Conservation (phyloP, 805 yeast species). For the Hanseniaspora jakobsenii region DNA sequence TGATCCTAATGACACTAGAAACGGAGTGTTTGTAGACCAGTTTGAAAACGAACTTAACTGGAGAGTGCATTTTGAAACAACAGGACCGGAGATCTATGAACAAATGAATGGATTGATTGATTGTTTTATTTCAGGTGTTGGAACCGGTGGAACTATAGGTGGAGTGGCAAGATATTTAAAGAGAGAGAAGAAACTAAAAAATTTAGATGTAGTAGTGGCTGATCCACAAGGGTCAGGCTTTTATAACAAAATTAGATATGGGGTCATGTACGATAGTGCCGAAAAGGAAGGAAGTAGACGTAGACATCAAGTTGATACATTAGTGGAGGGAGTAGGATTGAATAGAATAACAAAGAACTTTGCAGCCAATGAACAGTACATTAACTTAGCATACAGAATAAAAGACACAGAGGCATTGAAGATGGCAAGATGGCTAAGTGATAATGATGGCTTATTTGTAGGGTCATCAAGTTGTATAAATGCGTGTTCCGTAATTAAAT, state of each 20-base stretch:
- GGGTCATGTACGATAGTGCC: constrained; percentile 83
- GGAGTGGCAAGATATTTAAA: constrained; percentile 75
- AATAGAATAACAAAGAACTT: constrained; percentile 80
- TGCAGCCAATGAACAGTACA: constrained; percentile 49
- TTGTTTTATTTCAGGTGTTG: constrained; percentile 80
- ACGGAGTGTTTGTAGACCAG: constrained; percentile 85
- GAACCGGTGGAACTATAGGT: constrained; percentile 95
- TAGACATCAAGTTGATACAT: constrained; percentile 90
- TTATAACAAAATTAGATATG: constrained; percentile 68
- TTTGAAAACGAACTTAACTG: constrained; percentile 89
- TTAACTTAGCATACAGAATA: constrained; percentile 73
- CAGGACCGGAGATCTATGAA: constrained; percentile 84
- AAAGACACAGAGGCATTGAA: constrained; percentile 66
- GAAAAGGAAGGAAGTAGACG: constrained; percentile 90
- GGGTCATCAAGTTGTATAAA: constrained; percentile 92
- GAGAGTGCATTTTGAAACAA: constrained; percentile 65
- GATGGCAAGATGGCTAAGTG: constrained; percentile 78
- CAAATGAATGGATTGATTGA: constrained; percentile 60
- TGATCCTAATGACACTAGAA: constrained; percentile 30
- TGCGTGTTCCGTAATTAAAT: constrained; percentile 73
- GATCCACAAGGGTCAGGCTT: constrained; percentile 96
- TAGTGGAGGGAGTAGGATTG: constrained; percentile 87
- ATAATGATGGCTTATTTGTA: constrained; percentile 77
- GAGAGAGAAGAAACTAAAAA: constrained; percentile 28
- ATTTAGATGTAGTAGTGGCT: constrained; percentile 52